Evolutionary conservation across 2,329 filamentous ascomycete genomes (phyloP), one percentile per base, ranked within the genome.

Genomic region (Verticillium dahliae): DNA sequence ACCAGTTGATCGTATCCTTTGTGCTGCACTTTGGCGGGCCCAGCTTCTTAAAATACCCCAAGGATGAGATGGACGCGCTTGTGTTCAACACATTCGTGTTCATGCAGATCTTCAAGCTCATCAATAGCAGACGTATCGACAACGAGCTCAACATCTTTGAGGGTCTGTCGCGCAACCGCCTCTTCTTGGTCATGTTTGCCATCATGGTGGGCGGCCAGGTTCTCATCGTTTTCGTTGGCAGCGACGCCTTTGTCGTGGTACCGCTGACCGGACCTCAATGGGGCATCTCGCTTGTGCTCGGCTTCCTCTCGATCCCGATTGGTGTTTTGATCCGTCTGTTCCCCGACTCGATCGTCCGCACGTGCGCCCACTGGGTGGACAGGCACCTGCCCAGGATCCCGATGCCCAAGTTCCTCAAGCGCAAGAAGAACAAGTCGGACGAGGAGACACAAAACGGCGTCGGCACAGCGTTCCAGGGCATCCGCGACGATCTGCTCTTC

Each of bases 71-170:
- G 57, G 75, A 81, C 52, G 90, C 89, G 1, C 80, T 92, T 31
- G 85, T 93, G 22, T 93, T 93, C 82, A 93, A 93, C 76, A 89
- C 87, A 0, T 93, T 92, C 67, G 89, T 92, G 60, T 93, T 90
- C 89, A 91, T 93, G 86, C 90, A 92, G 67, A 90, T 91, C 66
- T 91, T 91, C 80, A 91, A 91, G 71, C 83, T 89, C 65, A 81
- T 90, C 74, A 91, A 91, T 74, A 89, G 89, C 74, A 85, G 89
- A 60, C 86, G 89, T 27, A 82, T 91, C 15, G 89, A 91, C 72
- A 91, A 91, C 73, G 84, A 84, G 59, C 86, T 90, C 76, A 91
- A 92, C 71, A 85, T 92, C 62, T 90, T 91, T 64, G 88, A 90
- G 69, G 86, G 86, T 58, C 83, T 91, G 62, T 78, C 80, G 45